Percentiles rank a stretch among this genome's conserved stretches.
These are phyloP conservation scores for Xylariales sp. DNA, from an alignment of 2,329 filamentous ascomycete species.

Conservation along the genomic window DNA sequence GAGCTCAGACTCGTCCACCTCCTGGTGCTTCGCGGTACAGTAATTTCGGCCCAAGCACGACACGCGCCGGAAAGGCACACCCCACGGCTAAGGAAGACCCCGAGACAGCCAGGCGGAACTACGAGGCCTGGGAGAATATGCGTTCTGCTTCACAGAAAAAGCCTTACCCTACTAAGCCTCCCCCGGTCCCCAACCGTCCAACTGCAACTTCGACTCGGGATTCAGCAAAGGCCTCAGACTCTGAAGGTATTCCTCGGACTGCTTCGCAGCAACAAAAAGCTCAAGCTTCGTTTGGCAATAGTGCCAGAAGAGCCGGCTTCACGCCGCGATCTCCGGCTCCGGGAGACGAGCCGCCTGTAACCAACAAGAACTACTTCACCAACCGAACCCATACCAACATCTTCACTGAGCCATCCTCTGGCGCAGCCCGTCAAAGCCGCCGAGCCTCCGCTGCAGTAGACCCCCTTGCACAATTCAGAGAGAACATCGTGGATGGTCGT, in stretches of 20 bases:
- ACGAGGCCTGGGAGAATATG: constrained; percentile 33
- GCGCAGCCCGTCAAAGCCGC: constrained; percentile 12
- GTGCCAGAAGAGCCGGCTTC: constrained; percentile 41
- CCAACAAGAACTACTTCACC: constrained; percentile 46
- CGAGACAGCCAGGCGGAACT: constrained; percentile 21
- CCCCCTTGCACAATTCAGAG: constrained; percentile 43
- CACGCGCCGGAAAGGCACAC: constrained; percentile 14
- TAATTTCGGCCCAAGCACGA: constrained; percentile 17
- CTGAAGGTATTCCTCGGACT: constrained; percentile 38
- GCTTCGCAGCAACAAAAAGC: constrained; percentile 49
- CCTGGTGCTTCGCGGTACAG: constrained; percentile 42
- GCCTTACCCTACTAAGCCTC: constrained; percentile 16
- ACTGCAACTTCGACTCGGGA: constrained; percentile 23
- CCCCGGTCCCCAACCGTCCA: constrained; percentile 22
- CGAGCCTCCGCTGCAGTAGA: constrained; percentile 29
- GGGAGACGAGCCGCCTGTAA: constrained; percentile 50
- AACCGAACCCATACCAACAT: constrained; percentile 25
- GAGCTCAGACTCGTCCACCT: constrained; percentile 15
- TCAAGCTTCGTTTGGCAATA: constrained; percentile 49
- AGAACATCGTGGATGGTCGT: constrained; percentile 41
- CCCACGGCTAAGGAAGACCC: constrained; percentile 20
- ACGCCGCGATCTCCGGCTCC: constrained; percentile 42
- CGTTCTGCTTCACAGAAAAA: constrained; percentile 11
- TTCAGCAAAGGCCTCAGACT: constrained; percentile 18
- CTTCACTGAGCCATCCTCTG: constrained; percentile 22